These are phyloP conservation scores for Fusarium cyanostomum DNA, from an alignment of 2,329 filamentous ascomycete genomes.

Conservation along the genomic window DNA sequence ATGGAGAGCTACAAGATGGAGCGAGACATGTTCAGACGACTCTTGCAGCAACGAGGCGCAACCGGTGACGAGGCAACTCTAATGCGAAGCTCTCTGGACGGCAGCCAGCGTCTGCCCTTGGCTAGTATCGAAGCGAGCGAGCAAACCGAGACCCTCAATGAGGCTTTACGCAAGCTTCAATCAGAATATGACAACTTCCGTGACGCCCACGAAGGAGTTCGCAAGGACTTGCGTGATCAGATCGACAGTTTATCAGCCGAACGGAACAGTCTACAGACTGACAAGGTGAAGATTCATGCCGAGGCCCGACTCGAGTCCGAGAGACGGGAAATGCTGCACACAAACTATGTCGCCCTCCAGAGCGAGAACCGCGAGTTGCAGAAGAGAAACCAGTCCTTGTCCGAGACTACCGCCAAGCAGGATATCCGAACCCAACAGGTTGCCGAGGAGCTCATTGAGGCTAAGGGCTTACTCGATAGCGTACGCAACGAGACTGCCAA, in stretches of 20 bases:
- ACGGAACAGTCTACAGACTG: constrained; percentile 82
- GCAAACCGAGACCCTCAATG: constrained; percentile 71
- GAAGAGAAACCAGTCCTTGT: constrained; percentile 78
- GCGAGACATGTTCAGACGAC: constrained; percentile 95
- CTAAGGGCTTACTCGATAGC: constrained; percentile 82
- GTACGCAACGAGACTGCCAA: constrained; percentile 92
- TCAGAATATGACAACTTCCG: constrained; percentile 89
- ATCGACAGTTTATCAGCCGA: constrained; percentile 82
- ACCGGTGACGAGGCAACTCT: constrained; percentile 71
- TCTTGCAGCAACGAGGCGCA: constrained; percentile 78
- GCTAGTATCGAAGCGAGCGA: constrained; percentile 66
- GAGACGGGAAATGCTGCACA: constrained; percentile 87
- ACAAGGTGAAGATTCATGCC: constrained; percentile 81
- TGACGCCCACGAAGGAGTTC: constrained; percentile 83
- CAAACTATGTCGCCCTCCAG: constrained; percentile 85
- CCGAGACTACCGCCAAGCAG: constrained; percentile 87
- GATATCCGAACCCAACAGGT: constrained; percentile 91
- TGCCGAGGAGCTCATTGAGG: constrained; percentile 91
- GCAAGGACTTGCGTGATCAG: constrained; percentile 84
- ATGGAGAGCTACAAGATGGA: constrained; percentile 95
- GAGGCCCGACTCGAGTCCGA: constrained; percentile 84
- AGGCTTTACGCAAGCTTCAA: constrained; percentile 87
- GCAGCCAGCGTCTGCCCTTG: constrained; percentile 62
- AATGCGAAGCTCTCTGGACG: constrained; percentile 76
- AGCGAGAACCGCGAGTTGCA: constrained; percentile 87